Evolutionary conservation across 768 basidiomycete genomes (phyloP).

Genomic region (Basidioascus undulatus): DNA sequence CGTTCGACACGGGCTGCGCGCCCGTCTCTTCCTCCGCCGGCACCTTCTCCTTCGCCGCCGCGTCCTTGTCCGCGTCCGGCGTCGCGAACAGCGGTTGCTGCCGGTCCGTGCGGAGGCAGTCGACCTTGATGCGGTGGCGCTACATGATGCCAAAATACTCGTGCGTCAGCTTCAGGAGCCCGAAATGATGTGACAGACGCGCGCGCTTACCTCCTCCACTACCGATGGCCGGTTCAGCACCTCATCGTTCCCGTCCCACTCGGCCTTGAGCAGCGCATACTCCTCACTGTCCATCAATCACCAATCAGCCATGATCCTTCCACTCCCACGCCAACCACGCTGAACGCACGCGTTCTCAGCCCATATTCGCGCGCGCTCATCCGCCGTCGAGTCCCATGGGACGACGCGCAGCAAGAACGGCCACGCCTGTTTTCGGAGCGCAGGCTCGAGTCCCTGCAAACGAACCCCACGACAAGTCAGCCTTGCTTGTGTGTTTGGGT

Average conservation of each 20-base stretch:
- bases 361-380: conserved; percentile 38
- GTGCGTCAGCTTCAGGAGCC: too few species aligned
- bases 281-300: conserved; percentile 24
- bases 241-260: conserved; percentile 65
- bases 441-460: conserved; percentile 27
- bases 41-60: conserved; percentile 11
- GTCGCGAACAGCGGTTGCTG: conserved; percentile 66
- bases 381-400: conserved; percentile 46
- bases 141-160: too few species aligned
- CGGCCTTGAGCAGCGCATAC: conserved; percentile 45
- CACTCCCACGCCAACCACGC: too few species aligned
- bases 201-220: conserved; percentile 28
- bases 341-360: conserved; percentile 32
- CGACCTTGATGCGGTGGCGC: conserved; percentile 84
- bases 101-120: conserved; percentile 86
- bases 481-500: background rate
- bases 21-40: conserved; percentile 43
- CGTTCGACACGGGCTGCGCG: conserved; percentile 68
- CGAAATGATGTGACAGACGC: background rate
- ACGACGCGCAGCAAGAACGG: conserved; percentile 69
- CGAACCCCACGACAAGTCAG: background rate
- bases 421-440: conserved; percentile 58
- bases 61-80: conserved; percentile 8
- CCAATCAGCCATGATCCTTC: background rate
- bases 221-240: conserved; percentile 27